phyloP scores from a whole-genome alignment of 2,329 filamentous ascomycete species.

The Colletotrichum tropicicola region DNA sequence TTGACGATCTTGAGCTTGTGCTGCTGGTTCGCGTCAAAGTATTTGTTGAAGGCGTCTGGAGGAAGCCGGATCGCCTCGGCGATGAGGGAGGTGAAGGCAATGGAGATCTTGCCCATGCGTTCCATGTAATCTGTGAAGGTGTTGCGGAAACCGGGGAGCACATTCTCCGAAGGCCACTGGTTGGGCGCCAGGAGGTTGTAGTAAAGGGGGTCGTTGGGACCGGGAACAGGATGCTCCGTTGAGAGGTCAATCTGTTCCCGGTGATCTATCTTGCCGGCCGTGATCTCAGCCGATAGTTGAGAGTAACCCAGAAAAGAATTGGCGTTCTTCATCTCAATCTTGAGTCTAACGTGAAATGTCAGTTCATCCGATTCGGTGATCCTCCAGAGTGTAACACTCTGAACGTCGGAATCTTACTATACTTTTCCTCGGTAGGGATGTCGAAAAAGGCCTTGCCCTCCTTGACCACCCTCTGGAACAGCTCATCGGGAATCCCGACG shows the following conservation, averaged over 20 bases:
- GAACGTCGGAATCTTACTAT: slow-evolving; percentile 31
- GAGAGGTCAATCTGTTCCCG: slow-evolving; percentile 89
- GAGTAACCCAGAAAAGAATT: slow-evolving; percentile 78
- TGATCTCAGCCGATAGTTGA: slow-evolving; percentile 73
- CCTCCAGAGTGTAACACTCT: not conserved
- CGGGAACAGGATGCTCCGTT: slow-evolving; percentile 76
- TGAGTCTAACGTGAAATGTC: slow-evolving; percentile 52
- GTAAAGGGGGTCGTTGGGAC: slow-evolving; percentile 71
- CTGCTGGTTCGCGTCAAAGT: slow-evolving; percentile 79
- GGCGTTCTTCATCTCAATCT: slow-evolving; percentile 79
- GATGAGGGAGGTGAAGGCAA: slow-evolving; percentile 80
- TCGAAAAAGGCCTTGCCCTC: slow-evolving; percentile 81
- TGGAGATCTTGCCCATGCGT: slow-evolving; percentile 77
- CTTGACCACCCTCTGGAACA: slow-evolving; percentile 72
- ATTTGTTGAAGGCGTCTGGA: slow-evolving; percentile 75
- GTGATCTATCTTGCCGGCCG: slow-evolving; percentile 79
- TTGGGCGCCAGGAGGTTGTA: slow-evolving; percentile 80
- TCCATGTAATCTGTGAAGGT: slow-evolving; percentile 80
- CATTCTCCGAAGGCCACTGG: slow-evolving; percentile 77
- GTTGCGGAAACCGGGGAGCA: slow-evolving; percentile 73
- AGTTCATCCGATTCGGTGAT: not conserved
- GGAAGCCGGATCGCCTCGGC: slow-evolving; percentile 84
- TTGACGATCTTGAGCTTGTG: slow-evolving; percentile 92
- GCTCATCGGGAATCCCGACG: slow-evolving; percentile 72
- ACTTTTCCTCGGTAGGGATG: slow-evolving; percentile 80